Evolutionary conservation across 805 yeast genomes (phyloP).

Genomic region (Zygosaccharomyces bisporus): DNA sequence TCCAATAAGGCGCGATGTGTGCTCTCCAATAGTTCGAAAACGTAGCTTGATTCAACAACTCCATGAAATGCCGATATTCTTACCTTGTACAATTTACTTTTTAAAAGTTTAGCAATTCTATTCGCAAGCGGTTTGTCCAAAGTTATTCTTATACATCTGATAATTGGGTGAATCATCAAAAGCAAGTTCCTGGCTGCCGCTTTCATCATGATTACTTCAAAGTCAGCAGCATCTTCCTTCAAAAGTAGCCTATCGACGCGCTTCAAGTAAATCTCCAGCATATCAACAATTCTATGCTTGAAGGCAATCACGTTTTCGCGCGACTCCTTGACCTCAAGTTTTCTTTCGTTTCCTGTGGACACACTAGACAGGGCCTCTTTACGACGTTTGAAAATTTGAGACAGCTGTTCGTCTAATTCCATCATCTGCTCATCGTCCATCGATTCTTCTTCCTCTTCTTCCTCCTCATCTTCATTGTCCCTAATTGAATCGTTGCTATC

Average conservation of each 20-base stretch:
- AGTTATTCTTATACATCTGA: constrained; percentile 61
- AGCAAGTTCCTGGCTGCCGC: constrained; percentile 26
- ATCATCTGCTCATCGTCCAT: constrained; percentile 97
- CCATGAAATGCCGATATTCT: constrained; percentile 28
- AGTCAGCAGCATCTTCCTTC: constrained; percentile 3
- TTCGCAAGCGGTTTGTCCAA: constrained; percentile 65
- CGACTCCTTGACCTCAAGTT: constrained; percentile 72
- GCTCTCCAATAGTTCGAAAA: constrained; percentile 34
- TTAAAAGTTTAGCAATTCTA: constrained; percentile 70
- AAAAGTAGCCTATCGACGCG: constrained; percentile 36
- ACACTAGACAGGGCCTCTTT: constrained; percentile 56
- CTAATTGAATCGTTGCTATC: constrained; percentile 39
- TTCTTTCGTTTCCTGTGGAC: constrained; percentile 62
- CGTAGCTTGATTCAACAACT: constrained; percentile 21
- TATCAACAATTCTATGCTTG: constrained; percentile 73
- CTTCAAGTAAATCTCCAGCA: constrained; percentile 61
- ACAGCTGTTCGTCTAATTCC: constrained; percentile 81
- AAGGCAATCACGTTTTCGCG: constrained; percentile 73
- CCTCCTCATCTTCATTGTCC: constrained; percentile 45
- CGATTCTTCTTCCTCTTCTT: constrained; percentile 65
- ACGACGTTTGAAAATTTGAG: constrained; percentile 81
- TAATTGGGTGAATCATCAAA: constrained; percentile 50
- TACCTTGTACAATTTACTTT: constrained; percentile 53
- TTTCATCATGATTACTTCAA: background rate
- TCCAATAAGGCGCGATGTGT: constrained; percentile 43